Evolutionary conservation across 2,329 filamentous ascomycete genomes (phyloP), one percentile per base, ranked within the genome.

Genomic region (Ustilaginoidea virens): DNA sequence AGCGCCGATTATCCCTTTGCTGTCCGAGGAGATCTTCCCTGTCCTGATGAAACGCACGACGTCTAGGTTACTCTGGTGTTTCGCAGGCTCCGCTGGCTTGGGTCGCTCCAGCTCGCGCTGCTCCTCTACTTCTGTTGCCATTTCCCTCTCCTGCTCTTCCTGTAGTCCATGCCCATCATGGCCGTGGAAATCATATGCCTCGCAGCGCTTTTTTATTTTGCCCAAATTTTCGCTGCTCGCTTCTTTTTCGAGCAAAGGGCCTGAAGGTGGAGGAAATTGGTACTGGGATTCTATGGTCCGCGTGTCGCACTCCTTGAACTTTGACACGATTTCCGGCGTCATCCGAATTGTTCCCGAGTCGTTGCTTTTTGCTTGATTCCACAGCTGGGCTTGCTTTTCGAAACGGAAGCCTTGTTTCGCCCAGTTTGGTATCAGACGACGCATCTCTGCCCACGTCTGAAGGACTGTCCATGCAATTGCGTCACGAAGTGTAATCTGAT

Each of bases 101-200:
- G 70, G 66, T 2, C 52, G 53, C 36, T 78, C 53, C 1, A 69
- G 38, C 27, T 78, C 51, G 1, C 60, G 52, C 39, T 81, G 69
- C 16, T 63, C 49, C 37, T 81, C 69, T 1, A 68, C 60, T 35
- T 83, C 75, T 0, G 70, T 71, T 0, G 69, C 58, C 0, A 82
- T 52, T 36, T 81, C 77, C 1, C 75, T 59, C 41, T 82, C 76
- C 37, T 81, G 73, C 33, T 82, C 77, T 39, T 80, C 10, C 24
- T 31, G 24, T 4, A 31, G 10, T n/a, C n/a, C n/a, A n/a, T n/a
- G n/a, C n/a, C n/a, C n/a, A n/a, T n/a, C n/a, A n/a, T n/a, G n/a
- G n/a, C n/a, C n/a, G n/a, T n/a, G n/a, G n/a, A n/a, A n/a, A n/a
- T n/a, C n/a, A n/a, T n/a, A n/a, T n/a, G n/a, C n/a, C n/a, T n/a